These are phyloP conservation scores for Sugiyamaella lignohabitans DNA, from an alignment of 805 yeast genomes.

Conservation along the genomic window DNA sequence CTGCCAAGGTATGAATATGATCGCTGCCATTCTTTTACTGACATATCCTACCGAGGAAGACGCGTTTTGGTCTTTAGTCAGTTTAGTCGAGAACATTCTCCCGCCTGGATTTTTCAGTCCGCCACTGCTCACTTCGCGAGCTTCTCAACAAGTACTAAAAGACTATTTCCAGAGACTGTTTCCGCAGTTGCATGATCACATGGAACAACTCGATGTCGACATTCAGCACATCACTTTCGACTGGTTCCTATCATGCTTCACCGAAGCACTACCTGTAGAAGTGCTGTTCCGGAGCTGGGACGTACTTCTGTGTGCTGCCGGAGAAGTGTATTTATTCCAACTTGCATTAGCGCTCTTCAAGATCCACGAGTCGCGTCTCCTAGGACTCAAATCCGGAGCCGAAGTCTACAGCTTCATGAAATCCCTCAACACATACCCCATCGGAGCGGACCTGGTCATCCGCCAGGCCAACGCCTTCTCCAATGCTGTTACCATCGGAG, in stretches of 20 bases:
- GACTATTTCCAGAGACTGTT: constrained; percentile 33
- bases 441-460: constrained; percentile 26
- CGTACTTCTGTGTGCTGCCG: constrained; percentile 38
- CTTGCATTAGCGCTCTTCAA: constrained; percentile 31
- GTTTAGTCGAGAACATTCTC: constrained; percentile 42
- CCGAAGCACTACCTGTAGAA: constrained; percentile 46
- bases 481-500: constrained; percentile 19
- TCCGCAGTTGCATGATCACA: constrained; percentile 39
- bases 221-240: constrained; percentile 46
- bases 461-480: constrained; percentile 21
- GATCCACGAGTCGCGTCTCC: constrained; percentile 22
- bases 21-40: constrained; percentile 46
- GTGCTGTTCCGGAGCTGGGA: constrained; percentile 50
- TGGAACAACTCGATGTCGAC: constrained; percentile 35
- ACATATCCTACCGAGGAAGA: constrained; percentile 43
- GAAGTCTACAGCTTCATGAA: constrained; percentile 31
- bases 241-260: constrained; percentile 53
- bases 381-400: constrained; percentile 23
- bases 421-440: constrained; percentile 25
- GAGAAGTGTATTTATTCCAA: constrained; percentile 33
- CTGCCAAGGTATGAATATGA: constrained; percentile 56
- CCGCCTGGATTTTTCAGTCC: constrained; percentile 40
- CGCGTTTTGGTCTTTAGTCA: constrained; percentile 48
- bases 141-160: constrained; percentile 37
- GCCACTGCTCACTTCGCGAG: constrained; percentile 33